Evolutionary conservation across 2,329 filamentous ascomycete species (phyloP), one percentile per base, ranked within the genome.

Genomic region (Aspergillus pseudonomiae): DNA sequence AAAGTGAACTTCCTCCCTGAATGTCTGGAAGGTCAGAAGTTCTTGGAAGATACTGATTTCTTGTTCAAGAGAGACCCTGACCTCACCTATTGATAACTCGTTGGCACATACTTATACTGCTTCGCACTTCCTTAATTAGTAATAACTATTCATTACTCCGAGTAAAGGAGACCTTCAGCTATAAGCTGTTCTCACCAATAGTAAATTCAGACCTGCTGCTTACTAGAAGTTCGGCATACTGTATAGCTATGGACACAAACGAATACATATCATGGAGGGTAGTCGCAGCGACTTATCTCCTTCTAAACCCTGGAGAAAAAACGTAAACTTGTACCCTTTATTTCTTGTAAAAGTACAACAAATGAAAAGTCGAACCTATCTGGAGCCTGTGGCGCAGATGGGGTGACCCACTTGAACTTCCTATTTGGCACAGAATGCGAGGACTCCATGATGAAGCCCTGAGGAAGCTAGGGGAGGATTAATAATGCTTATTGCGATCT

Each of bases 1-100:
- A 98, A 78, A 98, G 98, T 74, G 96, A 96, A 69, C 94, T 98
- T 98, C 78, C 78, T 99, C n/a, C 95, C 95, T 0, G 89, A 92
- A 12, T 85, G 86, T 60, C 77, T 99, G 9, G 76, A 82, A 36
- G 93, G 89, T 0, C 84, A 90, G 55, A 82, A 73, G 21, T 98
- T 98, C 73, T 77, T 98, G 41, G 93, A 96, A 73, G 88, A 93
- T 5, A 81, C 84, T 50, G 91, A 98, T 78, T 76, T 99, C 24
- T 26, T 48, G 7, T 48, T 48, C 24, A 48, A 26, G 7, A 28
- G 24, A 48, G 45, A 48, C 6, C 21, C 45, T 14, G 12, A 28
- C 10, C 21, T 48, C 6, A 16, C 45, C 6, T 26, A 28, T 28
- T 28, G 7, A 28, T 26, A 4, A 48, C 19, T 4, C 7, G 14